Evolutionary conservation across 148 eudicot species (phyloP).

Genomic region (Vaccinium corymbosum): DNA sequence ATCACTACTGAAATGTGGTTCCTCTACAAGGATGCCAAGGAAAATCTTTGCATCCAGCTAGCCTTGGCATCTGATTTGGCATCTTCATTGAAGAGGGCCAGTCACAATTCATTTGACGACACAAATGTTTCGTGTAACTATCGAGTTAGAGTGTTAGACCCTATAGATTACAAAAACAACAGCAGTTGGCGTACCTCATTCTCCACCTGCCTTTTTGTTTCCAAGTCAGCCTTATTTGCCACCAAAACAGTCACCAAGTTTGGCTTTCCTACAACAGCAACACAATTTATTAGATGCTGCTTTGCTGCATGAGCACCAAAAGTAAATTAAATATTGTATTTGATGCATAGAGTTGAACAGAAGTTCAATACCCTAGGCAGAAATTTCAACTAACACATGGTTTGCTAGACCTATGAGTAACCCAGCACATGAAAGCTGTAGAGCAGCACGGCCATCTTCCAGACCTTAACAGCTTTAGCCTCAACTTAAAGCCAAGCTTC

Average conservation of each 20-base stretch:
- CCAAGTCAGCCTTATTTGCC: conserved; percentile 29
- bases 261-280: conserved; percentile 17
- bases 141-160: neutral
- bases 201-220: conserved; percentile 25
- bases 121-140: neutral
- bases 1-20: neutral
- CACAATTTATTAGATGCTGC: neutral
- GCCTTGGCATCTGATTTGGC: neutral
- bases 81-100: conserved; percentile 7
- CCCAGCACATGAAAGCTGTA: neutral
- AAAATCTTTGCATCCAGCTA: neutral
- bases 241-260: conserved; percentile 22
- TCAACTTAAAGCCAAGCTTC: neutral
- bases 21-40: neutral
- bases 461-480: neutral
- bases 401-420: neutral
- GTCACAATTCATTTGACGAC: neutral
- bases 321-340: neutral
- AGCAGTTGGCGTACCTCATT: conserved; percentile 15
- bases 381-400: neutral
- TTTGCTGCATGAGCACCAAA: neutral
- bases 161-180: neutral
- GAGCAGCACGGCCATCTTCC: neutral
- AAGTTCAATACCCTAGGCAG: neutral
- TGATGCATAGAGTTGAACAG: neutral